Percentiles rank a stretch among this genome's conserved stretches.
phyloP scores from a whole-genome alignment of 2,329 filamentous ascomycete species.

The Apiospora pterosperma region DNA sequence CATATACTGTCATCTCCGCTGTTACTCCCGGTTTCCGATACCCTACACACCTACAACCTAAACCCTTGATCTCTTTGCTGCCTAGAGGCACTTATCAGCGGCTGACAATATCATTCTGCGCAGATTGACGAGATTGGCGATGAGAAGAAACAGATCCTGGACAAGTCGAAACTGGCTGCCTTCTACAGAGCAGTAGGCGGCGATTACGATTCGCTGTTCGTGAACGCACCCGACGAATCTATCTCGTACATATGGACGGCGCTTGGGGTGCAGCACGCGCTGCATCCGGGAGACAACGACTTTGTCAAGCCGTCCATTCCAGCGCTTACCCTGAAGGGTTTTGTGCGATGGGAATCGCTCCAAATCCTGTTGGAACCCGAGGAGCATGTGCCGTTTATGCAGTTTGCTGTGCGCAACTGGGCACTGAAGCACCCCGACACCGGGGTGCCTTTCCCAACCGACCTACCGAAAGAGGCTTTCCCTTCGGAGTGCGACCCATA shows the following conservation, averaged over 20 bases:
- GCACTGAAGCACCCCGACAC: slow-evolving; percentile 72
- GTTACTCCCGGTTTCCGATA: not conserved
- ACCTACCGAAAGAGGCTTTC: slow-evolving; percentile 60
- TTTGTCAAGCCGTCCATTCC: slow-evolving; percentile 77
- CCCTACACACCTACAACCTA: not conserved
- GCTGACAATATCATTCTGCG: slow-evolving; percentile 16
- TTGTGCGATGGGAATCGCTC: slow-evolving; percentile 90
- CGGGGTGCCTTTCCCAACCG: slow-evolving; percentile 60
- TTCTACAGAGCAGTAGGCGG: slow-evolving; percentile 75
- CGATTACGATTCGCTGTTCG: slow-evolving; percentile 76
- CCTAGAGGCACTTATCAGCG: not conserved
- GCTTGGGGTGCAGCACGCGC: slow-evolving; percentile 82
- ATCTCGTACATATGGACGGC: slow-evolving; percentile 92
- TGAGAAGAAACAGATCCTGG: slow-evolving; percentile 49
- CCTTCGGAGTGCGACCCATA: slow-evolving; percentile 70
- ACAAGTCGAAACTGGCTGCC: slow-evolving; percentile 67
- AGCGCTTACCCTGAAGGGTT: slow-evolving; percentile 77
- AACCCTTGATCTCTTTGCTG: not conserved
- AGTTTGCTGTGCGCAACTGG: slow-evolving; percentile 76
- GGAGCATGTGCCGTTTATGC: slow-evolving; percentile 81
- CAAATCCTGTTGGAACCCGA: slow-evolving; percentile 84
- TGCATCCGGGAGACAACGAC: slow-evolving; percentile 72
- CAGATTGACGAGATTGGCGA: slow-evolving; percentile 59
- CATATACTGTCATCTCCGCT: not conserved
- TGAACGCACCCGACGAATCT: slow-evolving; percentile 66